Base-by-base conservation (phyloP, 768 basidiomycete species). In the Rhodotorula toruloides region DNA sequence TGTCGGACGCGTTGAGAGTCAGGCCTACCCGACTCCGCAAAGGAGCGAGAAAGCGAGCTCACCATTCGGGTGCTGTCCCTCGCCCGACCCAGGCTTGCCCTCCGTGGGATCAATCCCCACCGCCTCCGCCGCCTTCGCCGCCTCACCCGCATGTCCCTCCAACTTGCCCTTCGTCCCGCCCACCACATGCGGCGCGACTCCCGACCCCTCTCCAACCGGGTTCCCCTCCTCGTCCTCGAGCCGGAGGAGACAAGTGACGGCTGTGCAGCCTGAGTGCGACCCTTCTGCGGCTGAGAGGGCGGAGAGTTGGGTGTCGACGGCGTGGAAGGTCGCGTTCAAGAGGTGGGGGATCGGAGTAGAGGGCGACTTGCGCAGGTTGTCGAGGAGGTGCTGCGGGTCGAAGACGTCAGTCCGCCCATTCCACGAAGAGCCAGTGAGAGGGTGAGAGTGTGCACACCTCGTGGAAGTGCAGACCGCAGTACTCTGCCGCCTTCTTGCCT, bases 401-500 rank as follows among this genome's bases (percentile, higher is more conserved):
- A 13, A 9, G n/a, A 25, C 19, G 29, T 31, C 21, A 31, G 12
- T 27, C 13, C 54, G 54, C 16, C 16, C n/a, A n/a, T n/a, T n/a
- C n/a, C n/a, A n/a, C n/a, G n/a, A n/a, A n/a, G n/a, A n/a, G 43
- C 34, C 31, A 27, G 31, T 34, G 16, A 17, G 9, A 14, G 3
- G 27, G 39, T 2, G 12, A n/a, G 29, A 31, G 29, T 27, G 25
- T 13, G 48, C 77, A 61, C 46, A 80, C 92, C 81, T 92, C 86
- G 76, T 98, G 92, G 79, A 99, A 99, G 77, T 98, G 87, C 70
- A 83, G 81, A 43, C 96, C 96, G 78, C 96, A 98, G 93, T 93
- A 98, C 78, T 99, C 96, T 27, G 96, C 96, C 46, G 94, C 93
- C 74, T 97, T 90, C 77, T 93, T 97, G 27, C 96, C 96, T 1